A percentile compares a stretch with the other conserved stretches of the same genome.
Evolutionary conservation across 2,329 filamentous ascomycete genomes (phyloP).

Genomic region (Pseudogymnoascus sp.): DNA sequence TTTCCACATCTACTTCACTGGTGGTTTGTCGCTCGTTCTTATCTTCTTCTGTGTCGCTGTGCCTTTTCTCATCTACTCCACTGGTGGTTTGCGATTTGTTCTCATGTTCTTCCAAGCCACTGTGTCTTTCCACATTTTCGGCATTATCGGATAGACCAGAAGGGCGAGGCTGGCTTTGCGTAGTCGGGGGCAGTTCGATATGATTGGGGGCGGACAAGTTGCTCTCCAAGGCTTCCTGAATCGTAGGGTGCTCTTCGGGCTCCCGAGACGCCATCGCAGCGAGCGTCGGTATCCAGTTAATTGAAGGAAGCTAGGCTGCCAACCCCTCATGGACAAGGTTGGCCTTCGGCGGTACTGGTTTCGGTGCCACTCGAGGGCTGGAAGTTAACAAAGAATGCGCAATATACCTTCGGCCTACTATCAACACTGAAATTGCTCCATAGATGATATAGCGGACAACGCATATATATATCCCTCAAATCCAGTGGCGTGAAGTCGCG

Average conservation of each 20-base stretch:
- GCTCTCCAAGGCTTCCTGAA: not conserved
- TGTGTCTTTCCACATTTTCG: too few species aligned
- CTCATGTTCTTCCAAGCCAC: not conserved
- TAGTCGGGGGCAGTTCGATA: not conserved
- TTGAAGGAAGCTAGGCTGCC: not conserved
- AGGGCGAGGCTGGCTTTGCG: not conserved
- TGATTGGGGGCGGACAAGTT: not conserved
- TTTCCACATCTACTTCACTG: too few species aligned
- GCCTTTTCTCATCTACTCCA: too few species aligned
- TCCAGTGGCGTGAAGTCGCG: not conserved
- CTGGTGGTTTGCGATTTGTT: too few species aligned
- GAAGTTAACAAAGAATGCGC: not conserved
- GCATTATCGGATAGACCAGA: not conserved
- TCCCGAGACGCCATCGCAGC: not conserved
- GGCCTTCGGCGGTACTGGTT: not conserved
- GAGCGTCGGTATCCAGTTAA: not conserved
- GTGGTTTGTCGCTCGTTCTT: not conserved
- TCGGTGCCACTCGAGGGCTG: not conserved
- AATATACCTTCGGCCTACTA: not conserved
- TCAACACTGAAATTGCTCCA: not conserved
- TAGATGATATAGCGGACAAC: not conserved
- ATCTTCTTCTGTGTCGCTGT: not conserved
- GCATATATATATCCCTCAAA: not conserved
- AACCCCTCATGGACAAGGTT: not conserved
- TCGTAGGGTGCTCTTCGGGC: not conserved